phyloP scores from a whole-genome alignment of 345 rosid genomes.

The Lagerstroemia speciosa region DNA sequence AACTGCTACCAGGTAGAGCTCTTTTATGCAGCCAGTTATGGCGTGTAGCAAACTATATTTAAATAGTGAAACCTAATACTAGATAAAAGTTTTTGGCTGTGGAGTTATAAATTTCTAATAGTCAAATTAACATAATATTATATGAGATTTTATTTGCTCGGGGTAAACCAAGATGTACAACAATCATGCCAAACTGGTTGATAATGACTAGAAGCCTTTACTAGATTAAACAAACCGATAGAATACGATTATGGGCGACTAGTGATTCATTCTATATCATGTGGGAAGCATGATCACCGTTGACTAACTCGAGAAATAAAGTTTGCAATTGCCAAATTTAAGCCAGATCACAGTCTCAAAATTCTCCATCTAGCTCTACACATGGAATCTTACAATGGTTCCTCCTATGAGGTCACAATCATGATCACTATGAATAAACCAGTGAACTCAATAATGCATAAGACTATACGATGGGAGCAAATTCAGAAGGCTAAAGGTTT shows the following conservation, averaged over 20 bases:
- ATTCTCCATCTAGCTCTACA: background rate
- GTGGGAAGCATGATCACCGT: background rate
- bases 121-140: background rate
- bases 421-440: background rate
- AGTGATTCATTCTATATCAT: background rate
- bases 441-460: background rate
- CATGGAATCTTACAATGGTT: background rate
- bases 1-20: background rate
- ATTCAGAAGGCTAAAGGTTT: no score
- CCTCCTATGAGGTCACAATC: background rate
- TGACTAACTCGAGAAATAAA: background rate
- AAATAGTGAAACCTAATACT: background rate
- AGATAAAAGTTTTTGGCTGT: no score
- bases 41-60: background rate
- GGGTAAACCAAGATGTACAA: background rate
- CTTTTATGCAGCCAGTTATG: background rate
- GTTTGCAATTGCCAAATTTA: background rate
- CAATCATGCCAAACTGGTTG: background rate
- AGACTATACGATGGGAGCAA: background rate
- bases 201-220: no score
- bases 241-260: background rate
- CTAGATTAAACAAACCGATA: background rate
- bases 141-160: background rate
- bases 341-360: background rate
- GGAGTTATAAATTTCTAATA: background rate